Percentiles rank a stretch among this genome's conserved stretches.
These are phyloP conservation scores for Coffea eugenioides DNA, from an alignment of 257 asterid species.

Conservation along the genomic window DNA sequence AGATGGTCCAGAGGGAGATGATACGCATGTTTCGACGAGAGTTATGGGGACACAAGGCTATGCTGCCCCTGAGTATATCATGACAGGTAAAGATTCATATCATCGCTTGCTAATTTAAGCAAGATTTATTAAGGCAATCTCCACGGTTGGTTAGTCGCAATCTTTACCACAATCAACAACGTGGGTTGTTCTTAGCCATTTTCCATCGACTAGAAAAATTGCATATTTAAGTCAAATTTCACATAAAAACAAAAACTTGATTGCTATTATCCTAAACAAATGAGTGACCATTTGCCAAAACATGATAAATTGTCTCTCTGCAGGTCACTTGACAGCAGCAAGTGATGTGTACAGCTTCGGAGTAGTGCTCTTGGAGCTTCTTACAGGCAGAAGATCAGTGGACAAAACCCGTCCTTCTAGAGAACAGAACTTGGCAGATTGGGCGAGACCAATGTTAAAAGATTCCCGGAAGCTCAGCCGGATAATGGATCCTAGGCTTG, in stretches of 20 bases:
- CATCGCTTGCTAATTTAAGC: not conserved
- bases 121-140: not conserved
- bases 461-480: slow-evolving; percentile 64
- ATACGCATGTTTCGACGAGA: slow-evolving; percentile 87
- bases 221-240: not conserved
- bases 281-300: not conserved
- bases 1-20: slow-evolving; percentile 94
- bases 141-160: not conserved
- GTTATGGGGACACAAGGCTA: slow-evolving; percentile 95
- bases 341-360: slow-evolving; percentile 94
- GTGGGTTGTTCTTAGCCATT: not conserved
- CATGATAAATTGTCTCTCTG: not conserved
- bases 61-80: slow-evolving; percentile 86
- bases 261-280: not conserved
- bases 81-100: slow-evolving; percentile 57
- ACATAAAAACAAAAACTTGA: not conserved
- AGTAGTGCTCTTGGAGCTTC: slow-evolving; percentile 68
- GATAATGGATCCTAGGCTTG: slow-evolving; percentile 77
- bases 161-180: not conserved
- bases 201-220: not conserved
- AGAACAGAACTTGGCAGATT: slow-evolving; percentile 67
- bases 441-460: slow-evolving; percentile 71
- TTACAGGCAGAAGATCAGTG: slow-evolving; percentile 70
- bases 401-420: slow-evolving; percentile 69
- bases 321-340: slow-evolving; percentile 86